Evolutionary conservation across 345 rosid genomes (phyloP).

Genomic region (Streptanthus diversifolius): DNA sequence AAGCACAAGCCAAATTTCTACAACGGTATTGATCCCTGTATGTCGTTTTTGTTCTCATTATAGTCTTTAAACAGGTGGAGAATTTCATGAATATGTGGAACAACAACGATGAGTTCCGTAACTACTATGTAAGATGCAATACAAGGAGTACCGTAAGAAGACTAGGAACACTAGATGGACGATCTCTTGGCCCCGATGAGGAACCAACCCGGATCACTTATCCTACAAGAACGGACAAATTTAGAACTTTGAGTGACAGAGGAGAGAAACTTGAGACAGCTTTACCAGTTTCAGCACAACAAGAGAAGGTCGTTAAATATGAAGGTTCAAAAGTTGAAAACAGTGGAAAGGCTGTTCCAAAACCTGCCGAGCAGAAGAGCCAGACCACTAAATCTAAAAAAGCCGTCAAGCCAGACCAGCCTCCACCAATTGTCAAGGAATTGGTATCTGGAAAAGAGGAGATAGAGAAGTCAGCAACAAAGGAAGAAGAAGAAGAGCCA

Average conservation of each 20-base stretch:
- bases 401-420: conserved; percentile 38
- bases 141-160: conserved; percentile 60
- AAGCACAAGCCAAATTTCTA: conserved; percentile 22
- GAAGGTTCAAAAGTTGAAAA: conserved; percentile 40
- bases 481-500: conserved; percentile 43
- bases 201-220: conserved; percentile 49
- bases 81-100: conserved; percentile 64
- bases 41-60: conserved; percentile 21
- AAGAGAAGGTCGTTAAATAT: conserved; percentile 30
- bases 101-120: conserved; percentile 57
- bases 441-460: conserved; percentile 42
- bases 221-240: conserved; percentile 35
- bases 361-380: conserved; percentile 44
- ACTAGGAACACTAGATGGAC: conserved; percentile 74
- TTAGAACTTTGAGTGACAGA: conserved; percentile 35
- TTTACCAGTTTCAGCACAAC: conserved; percentile 31
- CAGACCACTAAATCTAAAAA: conserved; percentile 39
- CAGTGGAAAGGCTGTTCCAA: conserved; percentile 24
- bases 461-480: conserved; percentile 37
- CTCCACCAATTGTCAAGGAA: conserved; percentile 23
- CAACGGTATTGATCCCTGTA: neutral
- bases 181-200: conserved; percentile 82
- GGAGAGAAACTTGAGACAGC: conserved; percentile 29
- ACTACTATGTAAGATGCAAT: conserved; percentile 57
- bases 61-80: conserved; percentile 54